A percentile compares a stretch with the other conserved stretches of the same genome.
Conservation (phyloP, 768 basidiomycete genomes). For the Phanerochaete sordida region DNA sequence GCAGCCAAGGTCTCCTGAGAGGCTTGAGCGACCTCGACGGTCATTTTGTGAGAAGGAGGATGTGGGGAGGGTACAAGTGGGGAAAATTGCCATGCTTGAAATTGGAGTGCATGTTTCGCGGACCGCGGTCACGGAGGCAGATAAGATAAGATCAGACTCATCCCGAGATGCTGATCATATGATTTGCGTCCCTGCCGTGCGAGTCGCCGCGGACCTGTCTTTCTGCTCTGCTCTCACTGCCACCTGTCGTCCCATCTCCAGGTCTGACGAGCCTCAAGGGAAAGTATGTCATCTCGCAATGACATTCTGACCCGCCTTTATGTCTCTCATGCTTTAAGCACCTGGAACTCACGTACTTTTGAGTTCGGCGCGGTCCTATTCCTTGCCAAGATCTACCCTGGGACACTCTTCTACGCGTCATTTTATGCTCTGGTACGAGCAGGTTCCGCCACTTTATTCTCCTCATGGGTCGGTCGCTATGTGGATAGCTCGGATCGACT, state of each 20-base stretch:
- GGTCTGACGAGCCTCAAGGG: too few relatives aligned
- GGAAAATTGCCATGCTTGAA: neutral
- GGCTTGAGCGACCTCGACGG: constrained; percentile 11
- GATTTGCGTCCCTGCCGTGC: too few relatives aligned
- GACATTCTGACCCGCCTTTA: neutral
- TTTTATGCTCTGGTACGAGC: constrained; percentile 25
- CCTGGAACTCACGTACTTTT: constrained; percentile 29
- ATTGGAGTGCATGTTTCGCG: constrained; percentile 3
- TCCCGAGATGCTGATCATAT: neutral
- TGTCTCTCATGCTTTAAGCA: constrained; percentile 12
- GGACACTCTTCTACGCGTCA: constrained; percentile 24
- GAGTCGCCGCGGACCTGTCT: neutral
- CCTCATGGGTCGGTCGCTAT: constrained; percentile 21
- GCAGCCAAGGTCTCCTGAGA: constrained; percentile 48
- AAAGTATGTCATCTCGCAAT: neutral
- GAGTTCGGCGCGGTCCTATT: constrained; percentile 26
- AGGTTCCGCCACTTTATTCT: constrained; percentile 19
- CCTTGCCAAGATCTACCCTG: constrained; percentile 4
- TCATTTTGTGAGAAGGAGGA: constrained; percentile 3
- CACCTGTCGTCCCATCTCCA: neutral
- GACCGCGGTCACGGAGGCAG: neutral
- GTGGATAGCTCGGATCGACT: constrained; percentile 22
- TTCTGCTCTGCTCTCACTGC: too few relatives aligned
- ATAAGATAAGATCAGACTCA: constrained; percentile 7
- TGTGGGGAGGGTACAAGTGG: neutral